Evolutionary conservation across 345 rosid species (phyloP), one percentile per base, ranked within the genome.

Genomic region (Balakata baccata): DNA sequence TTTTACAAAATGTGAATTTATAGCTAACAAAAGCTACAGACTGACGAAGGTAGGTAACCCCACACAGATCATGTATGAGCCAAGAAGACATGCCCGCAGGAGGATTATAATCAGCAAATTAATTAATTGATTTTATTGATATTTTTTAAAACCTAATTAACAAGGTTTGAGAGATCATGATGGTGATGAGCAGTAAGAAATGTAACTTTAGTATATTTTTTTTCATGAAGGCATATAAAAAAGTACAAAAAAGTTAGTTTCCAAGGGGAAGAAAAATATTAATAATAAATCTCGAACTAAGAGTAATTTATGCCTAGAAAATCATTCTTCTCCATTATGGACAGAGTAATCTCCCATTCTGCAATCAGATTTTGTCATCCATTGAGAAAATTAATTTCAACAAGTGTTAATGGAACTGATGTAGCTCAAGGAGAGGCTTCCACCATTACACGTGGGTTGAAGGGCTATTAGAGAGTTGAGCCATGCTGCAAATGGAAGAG

Each of bases 401-500:
- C 14, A 0, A 20, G 69, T 51, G 34, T 63, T 52, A 23, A 64
- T 17, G 54, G 41, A 29, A 34, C 22, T 47, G 49, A 50, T 60
- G 41, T 37, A 7, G 71, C 18, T 58, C 47, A 20, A 12, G 46
- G 46, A 60, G 68, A 49, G 73, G 43, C 45, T 75, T 4, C 41
- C 51, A 12, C 29, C 6, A 4, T 41, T 62, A 43, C 79, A 76
- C 79, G 75, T 64, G 75, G 41, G 60, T 41, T 45, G 47, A 39
- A 76, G 68, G 65, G 54, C 65, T 56, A 11, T 47, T 45, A 11
- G 70, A 43, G 49, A 61, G 63, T 39, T 14, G 62, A 47, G 60
- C 78, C 78, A 69, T 62, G 70, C 74, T 76, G 64, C 70, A 18
- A 16, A 45, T 70, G 7, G 38, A 52, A n/a, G 57, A 23, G 10